Percentiles rank a stretch among this genome's conserved stretches.
These are phyloP conservation scores for Talaromyces verruculosus DNA, from an alignment of 2,329 filamentous ascomycete genomes.

Conservation along the genomic window DNA sequence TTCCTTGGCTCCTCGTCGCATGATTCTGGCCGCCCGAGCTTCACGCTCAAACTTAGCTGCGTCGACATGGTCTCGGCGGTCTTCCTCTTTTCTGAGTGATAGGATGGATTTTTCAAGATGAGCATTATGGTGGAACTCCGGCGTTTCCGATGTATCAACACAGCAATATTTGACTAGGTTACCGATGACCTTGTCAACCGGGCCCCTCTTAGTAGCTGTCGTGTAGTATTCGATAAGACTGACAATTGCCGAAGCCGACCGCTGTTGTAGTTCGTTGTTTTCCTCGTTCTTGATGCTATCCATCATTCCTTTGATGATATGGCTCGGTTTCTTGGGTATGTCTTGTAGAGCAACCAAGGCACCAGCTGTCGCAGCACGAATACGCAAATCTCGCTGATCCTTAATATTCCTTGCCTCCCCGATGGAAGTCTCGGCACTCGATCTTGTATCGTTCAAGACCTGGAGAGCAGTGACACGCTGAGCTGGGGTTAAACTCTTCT, in stretches of 20 bases:
- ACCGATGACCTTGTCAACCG: slow-evolving; percentile 92
- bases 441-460: slow-evolving; percentile 73
- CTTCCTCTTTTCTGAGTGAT: slow-evolving; percentile 95
- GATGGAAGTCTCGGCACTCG: slow-evolving; percentile 69
- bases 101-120: slow-evolving; percentile 76
- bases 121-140: slow-evolving; percentile 85
- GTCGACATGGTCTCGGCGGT: slow-evolving; percentile 87
- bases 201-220: slow-evolving; percentile 72
- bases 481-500: slow-evolving; percentile 83
- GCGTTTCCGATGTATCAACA: slow-evolving; percentile 95
- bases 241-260: slow-evolving; percentile 82
- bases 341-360: slow-evolving; percentile 84
- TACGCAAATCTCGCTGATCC: slow-evolving; percentile 76
- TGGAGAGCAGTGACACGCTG: slow-evolving; percentile 81
- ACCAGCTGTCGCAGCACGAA: slow-evolving; percentile 81
- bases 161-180: slow-evolving; percentile 98
- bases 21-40: slow-evolving; percentile 83
- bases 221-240: slow-evolving; percentile 84
- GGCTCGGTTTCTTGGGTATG: slow-evolving; percentile 88
- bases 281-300: slow-evolving; percentile 96
- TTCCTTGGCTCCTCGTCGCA: slow-evolving; percentile 88
- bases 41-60: slow-evolving; percentile 87
- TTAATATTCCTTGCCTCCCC: slow-evolving; percentile 78
- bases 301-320: slow-evolving; percentile 95
- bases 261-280: slow-evolving; percentile 80